A percentile compares a stretch with the other conserved stretches of the same genome.
phyloP scores from a whole-genome alignment of 164 flowering plant genomes.

The Vitis vinifera region ASM3070453v1 NC_081812.1:16546001-16546500 shows the following conservation, averaged over 20 bases:
- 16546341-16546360: background rate
- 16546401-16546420: conserved; percentile 92
- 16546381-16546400: conserved; percentile 72
- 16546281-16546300: too few relatives aligned
- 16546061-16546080: conserved; percentile 1
- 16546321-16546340: background rate
- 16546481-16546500: conserved; percentile 65
- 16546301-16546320: too few relatives aligned
- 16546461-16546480: conserved; percentile 69
- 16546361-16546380: background rate
- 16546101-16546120: too few relatives aligned
- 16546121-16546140: too few relatives aligned
- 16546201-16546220: too few relatives aligned
- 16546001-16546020: background rate
- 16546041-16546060: background rate
- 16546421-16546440: conserved; percentile 99
- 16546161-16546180: too few relatives aligned
- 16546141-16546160: too few relatives aligned
- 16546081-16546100: background rate
- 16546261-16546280: too few relatives aligned
- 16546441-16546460: conserved; percentile 98
- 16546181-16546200: too few relatives aligned
- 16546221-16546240: too few relatives aligned
- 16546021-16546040: background rate
- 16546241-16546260: too few relatives aligned